Conservation (phyloP, 805 yeast genomes). For the Wickerhamiella brachini region DNA sequence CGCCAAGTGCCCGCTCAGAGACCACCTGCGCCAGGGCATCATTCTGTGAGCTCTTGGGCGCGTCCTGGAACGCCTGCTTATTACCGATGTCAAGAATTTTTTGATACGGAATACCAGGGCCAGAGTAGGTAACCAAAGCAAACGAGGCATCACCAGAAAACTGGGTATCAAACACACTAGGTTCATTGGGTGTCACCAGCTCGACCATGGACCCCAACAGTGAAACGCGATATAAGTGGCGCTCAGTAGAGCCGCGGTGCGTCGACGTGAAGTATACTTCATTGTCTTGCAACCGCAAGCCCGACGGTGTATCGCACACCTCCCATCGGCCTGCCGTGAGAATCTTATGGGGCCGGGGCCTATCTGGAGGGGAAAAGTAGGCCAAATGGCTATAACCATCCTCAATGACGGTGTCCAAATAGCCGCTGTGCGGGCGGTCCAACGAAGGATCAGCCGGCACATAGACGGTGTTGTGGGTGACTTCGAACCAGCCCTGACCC, state of each 20-base stretch:
- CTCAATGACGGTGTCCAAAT: constrained; percentile 50
- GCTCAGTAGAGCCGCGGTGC: constrained; percentile 61
- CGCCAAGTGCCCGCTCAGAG: constrained; percentile 25
- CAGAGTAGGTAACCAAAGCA: constrained; percentile 53
- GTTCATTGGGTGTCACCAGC: constrained; percentile 38
- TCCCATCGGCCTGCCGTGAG: constrained; percentile 82
- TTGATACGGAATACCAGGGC: constrained; percentile 75
- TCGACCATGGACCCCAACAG: constrained; percentile 33
- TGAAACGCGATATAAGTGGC: constrained; percentile 65
- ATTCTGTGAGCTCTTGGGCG: constrained; percentile 21
- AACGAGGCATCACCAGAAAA: constrained; percentile 73
- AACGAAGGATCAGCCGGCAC: constrained; percentile 36
- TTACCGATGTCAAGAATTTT: constrained; percentile 41
- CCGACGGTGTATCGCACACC: constrained; percentile 56
- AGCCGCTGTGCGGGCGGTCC: constrained; percentile 45
- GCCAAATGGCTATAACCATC: constrained; percentile 63
- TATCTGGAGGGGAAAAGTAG: constrained; percentile 59
- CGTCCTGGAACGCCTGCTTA: constrained; percentile 20
- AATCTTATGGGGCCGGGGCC: constrained; percentile 34
- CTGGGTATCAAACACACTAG: constrained; percentile 56
- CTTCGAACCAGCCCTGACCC: constrained; percentile 65
- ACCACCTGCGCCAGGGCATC: constrained; percentile 16
- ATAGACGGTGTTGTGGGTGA: constrained; percentile 46
- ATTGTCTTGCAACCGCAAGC: constrained; percentile 35
- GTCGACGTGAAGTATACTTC: constrained; percentile 57